Evolutionary conservation across 129 eudicot genomes (phyloP), one percentile per base, ranked within the genome.

Genomic region (Kitagawia praeruptora): DNA sequence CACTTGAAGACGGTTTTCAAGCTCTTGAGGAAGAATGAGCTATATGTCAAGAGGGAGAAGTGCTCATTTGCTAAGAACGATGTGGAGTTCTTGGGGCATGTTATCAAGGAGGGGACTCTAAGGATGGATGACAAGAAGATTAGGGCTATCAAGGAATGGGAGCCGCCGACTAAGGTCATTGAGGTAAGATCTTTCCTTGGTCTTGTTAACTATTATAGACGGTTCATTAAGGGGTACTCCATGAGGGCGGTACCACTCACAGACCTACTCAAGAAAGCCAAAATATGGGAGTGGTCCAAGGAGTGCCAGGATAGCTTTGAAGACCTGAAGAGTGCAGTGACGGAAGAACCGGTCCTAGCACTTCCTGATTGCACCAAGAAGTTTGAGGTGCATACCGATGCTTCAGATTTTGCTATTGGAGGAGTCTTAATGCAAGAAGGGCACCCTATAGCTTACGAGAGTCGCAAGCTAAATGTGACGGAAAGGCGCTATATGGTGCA

Each of bases 181-280:
- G 28, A 73, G 47, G 27, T 80, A 7, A 21, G 72, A 1, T 80
- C 56, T 4, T 80, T 54, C 37, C 48, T 72, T 4, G 19, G 73
- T 1, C 39, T 80, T 4, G 78, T 28, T n/a, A 80, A 80, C 40
- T 80, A 80, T 72, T 80, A 80, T 14, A 14, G 19, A 16, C 37
- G 5, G 1, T 80, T 80, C 23, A 72, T 80, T 9, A 9, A 8
- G 27, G 73, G 73, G 2, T 41, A 73, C 16, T 80, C 64, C 4
- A 6, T 53, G 0, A 49, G 27, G 10, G 73, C 72, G 1, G 58
- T 78, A 0, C 73, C 78, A 14, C 10, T 73, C 11, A 80, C 61
- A 1, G 58, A 80, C 42, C 51, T 80, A 38, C 41, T 71, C 2
- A 73, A 38, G 78, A 80, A 53, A 7, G 34, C 15, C 8, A 38